Evolutionary conservation across 2,329 filamentous ascomycete genomes (phyloP), one percentile per base, ranked within the genome.

Genomic region (Colletotrichum sp.): DNA sequence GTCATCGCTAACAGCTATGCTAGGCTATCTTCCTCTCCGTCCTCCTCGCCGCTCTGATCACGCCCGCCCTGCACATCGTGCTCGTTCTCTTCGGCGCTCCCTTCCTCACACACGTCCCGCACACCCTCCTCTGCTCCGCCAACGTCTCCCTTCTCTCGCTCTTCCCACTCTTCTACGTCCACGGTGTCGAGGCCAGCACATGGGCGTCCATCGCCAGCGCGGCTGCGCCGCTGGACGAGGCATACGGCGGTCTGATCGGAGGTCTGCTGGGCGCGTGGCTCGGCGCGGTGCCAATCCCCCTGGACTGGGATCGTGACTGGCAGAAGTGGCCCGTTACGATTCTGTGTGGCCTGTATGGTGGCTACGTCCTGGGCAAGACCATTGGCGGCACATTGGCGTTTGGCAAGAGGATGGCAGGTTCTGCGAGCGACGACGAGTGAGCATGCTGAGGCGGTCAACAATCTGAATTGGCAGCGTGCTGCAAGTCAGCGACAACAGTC

Each of bases 291-390:
- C 97, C 98, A 0, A 99, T 99, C 80, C 97, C 97, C 3, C 88
- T 99, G 79, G 97, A 99, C 84, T 99, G 96, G 96, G 97, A 99
- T 84, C 93, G 97, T n/a, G 96, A 98, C 80, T 99, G 97, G 97
- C 97, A 99, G 90, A 95, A 94, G 84, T 99, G 96, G 95, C 97
- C 97, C 0, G 93, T 99, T 64, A 99, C 97, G 0, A 94, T 99
- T 75, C 86, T 99, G 6, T 92, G 91, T 3, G 97, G 97, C 4
- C 89, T 94, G 21, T 99, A 98, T 84, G 85, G 92, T 8, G 97
- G 97, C 2, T 96, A 95, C 84, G 88, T 92, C 2, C 79, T 95
- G 15, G 96, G 96, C 2, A 93, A 94, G 82, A 81, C 92, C 71
- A 78, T 92, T 21, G 92, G 93, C 1, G 90, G 90, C 4, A 87